Base-by-base conservation (phyloP, 2,329 filamentous ascomycete species). In the Sclerotinia subarctica region DNA sequence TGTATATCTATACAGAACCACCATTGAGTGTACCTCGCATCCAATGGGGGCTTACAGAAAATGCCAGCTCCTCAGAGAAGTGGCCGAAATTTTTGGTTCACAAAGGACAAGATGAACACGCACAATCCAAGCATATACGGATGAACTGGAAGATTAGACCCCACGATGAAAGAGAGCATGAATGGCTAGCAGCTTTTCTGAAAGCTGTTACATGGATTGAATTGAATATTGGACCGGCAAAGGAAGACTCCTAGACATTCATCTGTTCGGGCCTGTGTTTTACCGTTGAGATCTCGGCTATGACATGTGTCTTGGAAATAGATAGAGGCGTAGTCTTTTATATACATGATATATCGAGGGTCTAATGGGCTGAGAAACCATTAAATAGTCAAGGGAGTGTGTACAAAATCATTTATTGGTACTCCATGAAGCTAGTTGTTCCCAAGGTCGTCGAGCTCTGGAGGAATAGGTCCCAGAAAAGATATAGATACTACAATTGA, bases 171-270 rank as follows among this genome's bases (percentile, higher is more conserved):
- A 67, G 68, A 35, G 71, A 73, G 49, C 69, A 68, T 29, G 62
- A 71, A 47, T 73, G 71, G 69, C 29, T 73, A 17, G 49, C 49
- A 44, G 69, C 70, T 19, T 72, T 72, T 47, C 35, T 70, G 63
- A 68, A 68, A 29, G 70, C 57, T 2, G 64, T 72, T 10, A 68
- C 59, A 29, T 72, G 70, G 71, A 72, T 72, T 67, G 69, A 72
- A 24, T 46, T 59, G 53, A 66, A 69, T 10, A 52, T 68, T 35
- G 64, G 32, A 26, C 29, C 29, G 13, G 7, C 6, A 1, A 52
- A 51, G 13, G 44, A 51, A 26, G 32, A 26, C 52, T 38, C 24
- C 2, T 60, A 44, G 24, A 54, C 38, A 6, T 51, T 32, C 7
- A 38, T 26, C 15, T n/a, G 11, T 35, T 19, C 6, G 11, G 29